Base-by-base conservation (phyloP, 768 basidiomycete species). In the Boletus barrowsii region DNA sequence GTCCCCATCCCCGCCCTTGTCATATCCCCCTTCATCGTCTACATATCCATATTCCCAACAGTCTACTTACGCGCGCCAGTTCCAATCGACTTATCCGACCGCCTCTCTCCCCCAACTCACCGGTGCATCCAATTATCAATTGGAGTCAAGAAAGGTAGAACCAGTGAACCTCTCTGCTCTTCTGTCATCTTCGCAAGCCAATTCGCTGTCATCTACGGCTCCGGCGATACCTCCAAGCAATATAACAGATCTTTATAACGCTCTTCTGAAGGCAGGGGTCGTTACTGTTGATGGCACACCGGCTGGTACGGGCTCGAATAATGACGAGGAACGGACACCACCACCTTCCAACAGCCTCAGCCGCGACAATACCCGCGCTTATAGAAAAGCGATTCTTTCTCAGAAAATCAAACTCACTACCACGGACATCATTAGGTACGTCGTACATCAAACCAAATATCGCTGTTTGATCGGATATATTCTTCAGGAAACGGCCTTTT, bases 191-290 rank as follows among this genome's bases (percentile, higher is more conserved):
- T 57, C 60, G 29, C 59, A 67, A 33, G 43, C 69, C 3, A 61
- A 64, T 57, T 57, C 61, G 39, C 36, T 61, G 3, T 47, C 70
- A 10, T 52, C 68, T 6, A 58, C 69, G 13, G 52, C 62, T n/a
- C 47, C 70, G 3, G 48, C 65, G 4, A 32, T 61, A 4, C 59
- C 71, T 20, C 50, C 67, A 3, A 65, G 47, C 60, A 78, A 78
- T 61, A 82, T 89, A 54, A 67, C 80, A 32, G 80, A 77, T 64
- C 74, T 91, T 35, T 79, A 85, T 55, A 83, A 82, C 41, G 83
- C 85, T 3, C 77, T 93, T 24, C 66, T 90, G 49, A 90, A 87
- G 70, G 87, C 90, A n/a, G 91, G 91, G 53, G 80, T 91, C 10
- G 82, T 91, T 22, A 76, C 83, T 24, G 73, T 78, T 39, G 77